A percentile compares a stretch with the other conserved stretches of the same genome.
phyloP scores from a whole-genome alignment of 139 green algal species.

The Coccomyxa sp. region DNA sequence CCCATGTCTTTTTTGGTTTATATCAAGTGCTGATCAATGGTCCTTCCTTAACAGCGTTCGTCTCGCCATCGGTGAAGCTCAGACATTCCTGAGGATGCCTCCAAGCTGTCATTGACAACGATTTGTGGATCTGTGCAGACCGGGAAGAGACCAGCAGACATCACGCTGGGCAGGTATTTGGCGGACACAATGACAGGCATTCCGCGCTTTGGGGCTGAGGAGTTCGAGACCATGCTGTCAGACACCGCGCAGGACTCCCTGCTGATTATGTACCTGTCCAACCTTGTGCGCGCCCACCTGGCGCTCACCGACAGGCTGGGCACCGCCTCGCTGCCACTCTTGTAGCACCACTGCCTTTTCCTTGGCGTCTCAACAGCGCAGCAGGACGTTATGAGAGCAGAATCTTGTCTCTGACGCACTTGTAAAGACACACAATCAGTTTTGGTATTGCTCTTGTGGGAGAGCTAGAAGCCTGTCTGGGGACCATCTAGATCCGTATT shows the following conservation, averaged over 20 bases:
- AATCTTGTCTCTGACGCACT: no score
- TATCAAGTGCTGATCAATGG: no score
- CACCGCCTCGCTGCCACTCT: conserved; percentile 73
- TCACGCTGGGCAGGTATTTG: conserved; percentile 75
- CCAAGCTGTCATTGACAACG: no score
- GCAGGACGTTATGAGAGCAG: neutral
- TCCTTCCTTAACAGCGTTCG: no score
- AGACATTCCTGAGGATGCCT: no score
- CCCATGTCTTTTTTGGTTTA: neutral
- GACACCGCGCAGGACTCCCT: conserved; percentile 81
- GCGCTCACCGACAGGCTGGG: conserved; percentile 86
- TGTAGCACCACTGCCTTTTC: conserved; percentile 28
- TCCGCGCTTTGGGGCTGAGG: conserved; percentile 58
- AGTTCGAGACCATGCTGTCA: conserved; percentile 81
- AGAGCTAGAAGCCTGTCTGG: no score
- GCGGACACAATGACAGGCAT: conserved; percentile 83
- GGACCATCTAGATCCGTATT: no score
- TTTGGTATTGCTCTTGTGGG: no score
- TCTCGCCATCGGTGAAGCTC: no score
- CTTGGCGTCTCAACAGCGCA: neutral
- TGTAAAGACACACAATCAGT: no score
- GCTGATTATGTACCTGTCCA: conserved; percentile 82
- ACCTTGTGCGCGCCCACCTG: conserved; percentile 81
- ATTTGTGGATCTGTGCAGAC: conserved; percentile 32
- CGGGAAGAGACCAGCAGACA: conserved; percentile 52